These are phyloP conservation scores for Lactarius evosmus DNA, from an alignment of 768 basidiomycete genomes.

Conservation along the genomic window DNA sequence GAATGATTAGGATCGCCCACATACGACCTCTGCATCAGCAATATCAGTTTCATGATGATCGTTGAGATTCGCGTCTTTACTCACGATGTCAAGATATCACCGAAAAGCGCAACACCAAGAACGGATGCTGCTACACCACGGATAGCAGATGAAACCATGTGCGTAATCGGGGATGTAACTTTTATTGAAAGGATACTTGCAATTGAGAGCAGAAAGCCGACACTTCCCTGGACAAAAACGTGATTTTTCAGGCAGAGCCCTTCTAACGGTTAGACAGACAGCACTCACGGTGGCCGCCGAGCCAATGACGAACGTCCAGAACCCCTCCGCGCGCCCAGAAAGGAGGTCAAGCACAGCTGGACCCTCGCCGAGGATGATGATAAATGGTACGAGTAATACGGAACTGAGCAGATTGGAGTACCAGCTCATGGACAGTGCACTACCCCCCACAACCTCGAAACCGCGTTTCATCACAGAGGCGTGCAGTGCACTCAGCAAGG, in stretches of 20 bases:
- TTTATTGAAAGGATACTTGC: conserved; percentile 93
- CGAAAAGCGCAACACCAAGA: conserved; percentile 76
- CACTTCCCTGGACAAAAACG: conserved; percentile 51
- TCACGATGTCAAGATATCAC: conserved; percentile 75
- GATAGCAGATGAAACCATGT: conserved; percentile 95
- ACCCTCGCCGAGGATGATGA: conserved; percentile 74
- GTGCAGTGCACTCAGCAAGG: conserved; percentile 84
- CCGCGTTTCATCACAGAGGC: conserved; percentile 93
- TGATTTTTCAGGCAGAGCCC: not conserved
- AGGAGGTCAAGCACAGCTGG: conserved; percentile 61
- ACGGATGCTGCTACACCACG: conserved; percentile 91
- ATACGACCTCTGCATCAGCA: conserved; percentile 63
- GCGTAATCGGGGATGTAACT: conserved; percentile 95
- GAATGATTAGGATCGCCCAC: conserved; percentile 76
- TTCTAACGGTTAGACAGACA: not conserved
- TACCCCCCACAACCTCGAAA: conserved; percentile 74
- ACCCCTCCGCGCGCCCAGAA: conserved; percentile 41
- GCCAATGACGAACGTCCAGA: conserved; percentile 72
- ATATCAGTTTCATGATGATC: not conserved
- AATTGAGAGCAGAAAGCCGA: conserved; percentile 94
- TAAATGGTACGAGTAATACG: conserved; percentile 64
- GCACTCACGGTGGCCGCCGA: conserved; percentile 68
- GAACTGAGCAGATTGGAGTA: conserved; percentile 87
- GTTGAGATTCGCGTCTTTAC: conserved; percentile 29
- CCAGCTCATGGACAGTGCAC: conserved; percentile 84